Conservation (phyloP, 352 stramenopile species). For the Pilasporangium apinafurcum region DNA sequence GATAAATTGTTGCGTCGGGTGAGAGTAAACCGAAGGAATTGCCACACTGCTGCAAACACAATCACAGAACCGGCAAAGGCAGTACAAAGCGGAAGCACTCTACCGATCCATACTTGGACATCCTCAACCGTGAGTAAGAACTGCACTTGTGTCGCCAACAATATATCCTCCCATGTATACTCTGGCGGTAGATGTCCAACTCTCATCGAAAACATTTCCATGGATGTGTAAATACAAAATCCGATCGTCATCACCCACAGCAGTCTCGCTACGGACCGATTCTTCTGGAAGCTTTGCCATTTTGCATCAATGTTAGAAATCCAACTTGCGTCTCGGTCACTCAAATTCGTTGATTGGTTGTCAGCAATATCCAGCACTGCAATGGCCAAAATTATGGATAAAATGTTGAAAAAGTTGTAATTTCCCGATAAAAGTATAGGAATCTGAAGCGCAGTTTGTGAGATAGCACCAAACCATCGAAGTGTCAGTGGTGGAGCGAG, state of each 20-base stretch:
- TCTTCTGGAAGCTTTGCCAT: slow-evolving; percentile 11
- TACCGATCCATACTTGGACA: slow-evolving; percentile 30
- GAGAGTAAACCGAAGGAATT: slow-evolving; percentile 11
- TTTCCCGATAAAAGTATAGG: slow-evolving; percentile 86
- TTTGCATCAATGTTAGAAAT: neutral
- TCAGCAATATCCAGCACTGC: slow-evolving; percentile 23
- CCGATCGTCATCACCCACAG: slow-evolving; percentile 5
- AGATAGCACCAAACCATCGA: slow-evolving; percentile 38
- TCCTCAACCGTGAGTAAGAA: slow-evolving; percentile 30
- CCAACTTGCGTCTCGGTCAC: neutral
- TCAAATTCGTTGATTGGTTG: neutral
- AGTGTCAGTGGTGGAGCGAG: slow-evolving; percentile 55
- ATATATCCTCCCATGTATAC: slow-evolving; percentile 6
- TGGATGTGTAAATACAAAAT: slow-evolving; percentile 22
- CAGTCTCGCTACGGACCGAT: neutral
- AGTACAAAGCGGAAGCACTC: slow-evolving; percentile 19
- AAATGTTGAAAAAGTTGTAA: slow-evolving; percentile 94
- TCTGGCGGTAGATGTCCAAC: neutral
- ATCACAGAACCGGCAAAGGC: slow-evolving; percentile 7
- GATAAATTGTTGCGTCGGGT: neutral
- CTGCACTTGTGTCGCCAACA: slow-evolving; percentile 16
- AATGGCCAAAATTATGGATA: slow-evolving; percentile 57
- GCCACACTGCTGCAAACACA: slow-evolving; percentile 15
- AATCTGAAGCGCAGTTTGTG: slow-evolving; percentile 82
- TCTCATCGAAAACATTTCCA: slow-evolving; percentile 16